phyloP scores from a whole-genome alignment of 257 asterid genomes.

The Solanum pinnatisectum region DNA sequence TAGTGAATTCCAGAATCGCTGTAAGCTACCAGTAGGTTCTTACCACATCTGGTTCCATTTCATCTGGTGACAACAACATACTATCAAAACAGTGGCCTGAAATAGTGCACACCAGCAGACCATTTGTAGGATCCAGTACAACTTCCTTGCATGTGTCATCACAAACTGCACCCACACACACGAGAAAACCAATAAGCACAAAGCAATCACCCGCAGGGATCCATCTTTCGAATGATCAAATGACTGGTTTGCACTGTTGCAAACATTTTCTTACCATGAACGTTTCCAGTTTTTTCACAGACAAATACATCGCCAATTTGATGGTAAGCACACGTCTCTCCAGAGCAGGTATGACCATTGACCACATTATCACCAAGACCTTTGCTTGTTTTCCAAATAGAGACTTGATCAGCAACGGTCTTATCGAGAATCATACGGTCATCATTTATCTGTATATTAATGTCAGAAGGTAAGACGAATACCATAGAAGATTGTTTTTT shows the following conservation, averaged over 20 bases:
- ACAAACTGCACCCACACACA: constrained; percentile 48
- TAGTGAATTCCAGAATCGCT: background rate
- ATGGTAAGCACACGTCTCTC: constrained; percentile 71
- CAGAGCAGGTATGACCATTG: constrained; percentile 69
- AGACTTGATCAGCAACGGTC: constrained; percentile 94
- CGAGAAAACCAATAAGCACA: background rate
- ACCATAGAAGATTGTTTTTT: background rate
- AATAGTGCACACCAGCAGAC: constrained; percentile 77
- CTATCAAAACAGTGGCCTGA: constrained; percentile 94
- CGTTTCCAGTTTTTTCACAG: constrained; percentile 91
- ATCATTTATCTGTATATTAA: constrained; percentile 60
- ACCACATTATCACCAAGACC: constrained; percentile 71
- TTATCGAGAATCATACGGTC: constrained; percentile 76
- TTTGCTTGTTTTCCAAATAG: constrained; percentile 82
- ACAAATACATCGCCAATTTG: constrained; percentile 84
- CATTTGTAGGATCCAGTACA: constrained; percentile 53
- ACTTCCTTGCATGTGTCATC: constrained; percentile 88
- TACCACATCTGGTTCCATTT: constrained; percentile 73
- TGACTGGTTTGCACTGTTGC: background rate
- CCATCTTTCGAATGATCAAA: background rate
- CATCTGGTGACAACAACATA: constrained; percentile 44
- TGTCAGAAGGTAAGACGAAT: background rate
- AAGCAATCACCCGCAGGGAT: background rate
- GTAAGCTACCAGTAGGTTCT: constrained; percentile 8
- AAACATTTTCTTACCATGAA: constrained; percentile 51